phyloP scores from a whole-genome alignment of 108 stramenopile species.

The Bacterosira constricta region DNA sequence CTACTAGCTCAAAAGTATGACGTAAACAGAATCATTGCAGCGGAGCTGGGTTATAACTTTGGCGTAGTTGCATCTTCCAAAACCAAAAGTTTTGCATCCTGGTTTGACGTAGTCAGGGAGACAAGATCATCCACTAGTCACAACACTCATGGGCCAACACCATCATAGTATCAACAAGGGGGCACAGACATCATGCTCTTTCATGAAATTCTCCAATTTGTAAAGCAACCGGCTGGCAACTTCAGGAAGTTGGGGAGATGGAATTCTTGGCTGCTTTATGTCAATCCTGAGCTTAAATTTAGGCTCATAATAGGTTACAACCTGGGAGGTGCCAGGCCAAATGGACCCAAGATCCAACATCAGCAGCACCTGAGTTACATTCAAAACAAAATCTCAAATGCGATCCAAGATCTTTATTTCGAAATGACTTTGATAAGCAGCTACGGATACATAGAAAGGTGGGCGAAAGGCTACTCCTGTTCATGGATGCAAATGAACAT shows the following conservation, averaged over 20 bases:
- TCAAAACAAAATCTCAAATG: background rate
- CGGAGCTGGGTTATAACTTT: background rate
- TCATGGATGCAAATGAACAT: background rate
- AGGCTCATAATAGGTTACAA: background rate
- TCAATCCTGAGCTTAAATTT: background rate
- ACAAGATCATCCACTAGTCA: background rate
- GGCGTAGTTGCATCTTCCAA: background rate
- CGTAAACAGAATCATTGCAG: background rate
- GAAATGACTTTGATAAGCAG: background rate
- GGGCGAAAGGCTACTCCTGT: background rate
- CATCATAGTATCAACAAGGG: background rate
- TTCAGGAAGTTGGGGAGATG: background rate
- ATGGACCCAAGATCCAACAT: background rate
- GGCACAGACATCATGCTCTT: background rate
- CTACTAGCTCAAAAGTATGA: background rate
- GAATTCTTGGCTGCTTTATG: background rate
- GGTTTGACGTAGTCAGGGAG: background rate
- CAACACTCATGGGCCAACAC: background rate
- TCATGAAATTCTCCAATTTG: background rate
- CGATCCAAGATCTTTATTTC: background rate
- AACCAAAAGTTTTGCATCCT: background rate
- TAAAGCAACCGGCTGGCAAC: background rate
- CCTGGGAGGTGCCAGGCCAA: background rate
- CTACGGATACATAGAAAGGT: background rate
- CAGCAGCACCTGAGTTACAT: background rate